phyloP scores from a whole-genome alignment of 208 protist genomes.

The Wallacemonas sp. region DNA sequence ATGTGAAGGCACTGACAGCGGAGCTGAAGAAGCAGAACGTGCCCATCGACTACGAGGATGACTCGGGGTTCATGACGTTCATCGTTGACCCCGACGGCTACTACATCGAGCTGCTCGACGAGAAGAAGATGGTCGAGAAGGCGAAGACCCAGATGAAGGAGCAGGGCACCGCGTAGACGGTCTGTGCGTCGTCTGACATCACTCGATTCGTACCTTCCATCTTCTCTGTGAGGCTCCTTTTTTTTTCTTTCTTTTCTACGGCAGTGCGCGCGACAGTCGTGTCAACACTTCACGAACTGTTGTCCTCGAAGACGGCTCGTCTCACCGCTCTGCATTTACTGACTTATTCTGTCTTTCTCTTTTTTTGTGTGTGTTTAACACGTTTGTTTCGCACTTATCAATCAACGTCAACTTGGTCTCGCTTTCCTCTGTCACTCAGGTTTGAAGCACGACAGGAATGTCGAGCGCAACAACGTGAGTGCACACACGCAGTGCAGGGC shows the following conservation, averaged over 20 bases:
- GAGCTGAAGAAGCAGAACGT: constrained; percentile 47
- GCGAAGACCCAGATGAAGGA: constrained; percentile 64
- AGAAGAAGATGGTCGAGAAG: constrained; percentile 68
- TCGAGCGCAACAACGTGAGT: too few relatives aligned
- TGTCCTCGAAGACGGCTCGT: too few relatives aligned
- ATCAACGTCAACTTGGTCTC: too few relatives aligned
- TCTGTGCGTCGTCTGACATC: background rate
- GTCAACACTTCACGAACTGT: too few relatives aligned
- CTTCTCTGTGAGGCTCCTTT: background rate
- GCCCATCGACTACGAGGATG: constrained; percentile 72
- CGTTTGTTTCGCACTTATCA: background rate
- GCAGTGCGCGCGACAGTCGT: too few relatives aligned
- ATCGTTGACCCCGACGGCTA: constrained; percentile 86
- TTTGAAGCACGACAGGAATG: too few relatives aligned
- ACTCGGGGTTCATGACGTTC: constrained; percentile 80
- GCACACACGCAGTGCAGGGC: too few relatives aligned
- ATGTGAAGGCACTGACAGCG: constrained; percentile 51
- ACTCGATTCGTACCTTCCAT: too few relatives aligned
- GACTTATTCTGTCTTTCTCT: constrained; percentile 7
- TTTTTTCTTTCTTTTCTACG: background rate
- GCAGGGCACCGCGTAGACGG: constrained; percentile 44
- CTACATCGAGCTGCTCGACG: constrained; percentile 82
- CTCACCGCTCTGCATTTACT: too few relatives aligned
- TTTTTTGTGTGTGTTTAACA: constrained; percentile 2
- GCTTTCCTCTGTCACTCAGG: too few relatives aligned